Base-by-base conservation (phyloP, 768 basidiomycete genomes). In the Termitomyces bulborhizus region DNA sequence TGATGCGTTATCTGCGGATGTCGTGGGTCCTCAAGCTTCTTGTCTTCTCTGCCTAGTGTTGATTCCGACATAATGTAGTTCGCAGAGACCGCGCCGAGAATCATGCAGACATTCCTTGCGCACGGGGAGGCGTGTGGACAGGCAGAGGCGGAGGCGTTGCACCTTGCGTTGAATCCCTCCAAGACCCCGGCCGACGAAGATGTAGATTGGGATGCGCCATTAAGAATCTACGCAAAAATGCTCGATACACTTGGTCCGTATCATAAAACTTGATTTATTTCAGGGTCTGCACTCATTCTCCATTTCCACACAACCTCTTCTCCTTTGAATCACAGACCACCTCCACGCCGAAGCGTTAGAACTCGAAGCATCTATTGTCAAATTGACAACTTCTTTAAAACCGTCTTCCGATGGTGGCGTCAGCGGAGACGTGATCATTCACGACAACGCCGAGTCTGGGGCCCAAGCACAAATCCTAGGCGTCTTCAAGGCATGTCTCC, bases 21-120 rank as follows among this genome's bases (percentile, higher is more conserved):
- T 62, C 47, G 70, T 71, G 66, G 65, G 79, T 70, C 39, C 13
- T 40, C 15, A 18, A 24, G 40, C 41, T 36, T 7, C 26, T 6
- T 8, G 26, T 39, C 9, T 16, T 37, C 7, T 26, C 9, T 26
- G 6, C 34, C 2, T 5, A 32, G 18, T 6, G 3, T 16, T 31
- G 6, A 41, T 31, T 2, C 0, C 9, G 46, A n/a, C 6, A 40
- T n/a, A 31, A 36, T 46, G 1, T 53, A 80, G 78, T 73, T 80
- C 52, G 65, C 70, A 4, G 71, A 71, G 54, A 69, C 69, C n/a
- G 77, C 76, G 0, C 79, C 81, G 18, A 64, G 63, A 0, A 66
- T 79, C n/a, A 80, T 81, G 70, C 73, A 79, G 56, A 59, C 67
- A 0, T 82, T 80, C 60, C 67, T 76, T 16, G 62, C 71, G 0